Base-by-base conservation (phyloP, 768 basidiomycete species). In the Leccinum obscurum region DNA sequence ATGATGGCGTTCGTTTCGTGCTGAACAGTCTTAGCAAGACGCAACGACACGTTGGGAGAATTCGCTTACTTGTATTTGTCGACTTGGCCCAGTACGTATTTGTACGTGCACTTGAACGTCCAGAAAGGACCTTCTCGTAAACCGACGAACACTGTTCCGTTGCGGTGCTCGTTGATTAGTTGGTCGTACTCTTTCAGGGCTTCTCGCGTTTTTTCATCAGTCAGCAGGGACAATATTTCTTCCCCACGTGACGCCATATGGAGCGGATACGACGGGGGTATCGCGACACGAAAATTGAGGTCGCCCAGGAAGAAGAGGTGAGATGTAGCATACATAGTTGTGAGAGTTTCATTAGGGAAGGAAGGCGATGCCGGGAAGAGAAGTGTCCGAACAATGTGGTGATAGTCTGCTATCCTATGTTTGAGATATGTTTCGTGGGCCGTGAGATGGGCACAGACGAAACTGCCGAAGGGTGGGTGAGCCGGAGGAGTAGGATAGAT, bases 301-400 rank as follows among this genome's bases (percentile, higher is more conserved):
- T 98, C 95, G 6, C 96, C 96, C 35, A 97, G 81, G 71, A 97
- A 81, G 80, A 98, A 97, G 1, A 97, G 80, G 72, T 98, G 93
- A 13, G 93, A 92, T 0, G 94, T 90, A 49, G 86, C 80, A 77
- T 91, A 94, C 51, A 98, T 83, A 11, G 86, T 89, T 52, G 85
- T 84, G 6, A 78, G 75, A 11, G 63, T 59, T 28, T 66, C 67
- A 0, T 80, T 73, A 9, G 76, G 71, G 3, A 77, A 73, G 3
- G 74, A 71, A 37, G 78, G 72, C 2, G 80, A 58, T 8, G 90
- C 79, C 9, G 85, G 77, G 67, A 99, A 97, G 51, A 95, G 80
- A 34, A 99, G 81, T 2, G 87, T 84, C 49, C 85, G 77, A 41
- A 93, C 90, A 41, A 99, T 93, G 62, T 92, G 83, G 54, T 84